Evolutionary conservation across 805 yeast species (phyloP).

Genomic region (Barnettozyma populi): DNA sequence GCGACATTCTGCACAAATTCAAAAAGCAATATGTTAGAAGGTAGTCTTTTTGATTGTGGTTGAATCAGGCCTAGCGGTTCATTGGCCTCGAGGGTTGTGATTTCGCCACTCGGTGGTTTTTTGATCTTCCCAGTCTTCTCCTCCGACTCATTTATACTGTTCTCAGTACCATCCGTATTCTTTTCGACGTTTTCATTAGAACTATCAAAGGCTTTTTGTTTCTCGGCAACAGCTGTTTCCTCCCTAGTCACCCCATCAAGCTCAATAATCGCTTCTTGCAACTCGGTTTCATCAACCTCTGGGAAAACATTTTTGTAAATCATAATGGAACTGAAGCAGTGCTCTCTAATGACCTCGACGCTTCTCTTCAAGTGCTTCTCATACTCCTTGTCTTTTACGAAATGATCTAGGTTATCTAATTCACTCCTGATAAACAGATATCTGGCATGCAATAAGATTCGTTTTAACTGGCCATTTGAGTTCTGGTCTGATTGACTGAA

Average conservation of each 20-base stretch:
- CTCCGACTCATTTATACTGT: constrained; percentile 19
- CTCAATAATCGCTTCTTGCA: constrained; percentile 16
- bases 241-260: constrained; percentile 1
- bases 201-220: neutral
- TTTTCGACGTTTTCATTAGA: constrained; percentile 8
- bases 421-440: constrained; percentile 62
- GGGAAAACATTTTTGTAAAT: constrained; percentile 61
- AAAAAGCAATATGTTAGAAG: constrained; percentile 28
- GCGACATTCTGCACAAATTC: constrained; percentile 34
- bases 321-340: constrained; percentile 66
- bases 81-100: neutral
- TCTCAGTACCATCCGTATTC: neutral
- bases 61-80: constrained; percentile 5
- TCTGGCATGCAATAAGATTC: constrained; percentile 63
- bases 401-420: constrained; percentile 49
- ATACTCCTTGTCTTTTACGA: constrained; percentile 44
- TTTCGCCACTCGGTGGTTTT: neutral
- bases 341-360: constrained; percentile 82
- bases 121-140: neutral
- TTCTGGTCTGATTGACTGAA: constrained; percentile 28
- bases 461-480: constrained; percentile 35
- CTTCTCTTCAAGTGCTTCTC: constrained; percentile 69
- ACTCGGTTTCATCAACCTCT: constrained; percentile 24
- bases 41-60: constrained; percentile 9
- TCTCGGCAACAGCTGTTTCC: constrained; percentile 5